phyloP scores from a whole-genome alignment of 805 yeast genomes.

The Candida sithepensis region DNA sequence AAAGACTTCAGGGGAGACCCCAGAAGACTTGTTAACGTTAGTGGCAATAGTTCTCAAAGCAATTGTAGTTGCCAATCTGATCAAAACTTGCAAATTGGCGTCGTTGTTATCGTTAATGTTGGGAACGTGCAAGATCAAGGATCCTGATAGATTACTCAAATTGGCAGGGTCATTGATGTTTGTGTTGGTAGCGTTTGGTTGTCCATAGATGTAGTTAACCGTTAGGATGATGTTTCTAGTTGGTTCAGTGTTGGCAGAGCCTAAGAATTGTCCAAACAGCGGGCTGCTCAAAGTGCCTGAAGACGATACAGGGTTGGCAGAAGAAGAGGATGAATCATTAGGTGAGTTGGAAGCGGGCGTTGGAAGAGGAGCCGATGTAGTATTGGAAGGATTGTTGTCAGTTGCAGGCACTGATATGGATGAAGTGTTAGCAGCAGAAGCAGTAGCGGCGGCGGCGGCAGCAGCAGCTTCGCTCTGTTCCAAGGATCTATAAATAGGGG shows the following conservation, averaged over 20 bases:
- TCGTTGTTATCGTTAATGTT: conserved; percentile 58
- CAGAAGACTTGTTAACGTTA: conserved; percentile 45
- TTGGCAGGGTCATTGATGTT: conserved; percentile 28
- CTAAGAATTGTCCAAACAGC: neutral
- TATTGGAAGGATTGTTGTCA: neutral
- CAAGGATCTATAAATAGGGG: conserved; percentile 24
- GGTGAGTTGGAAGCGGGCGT: neutral
- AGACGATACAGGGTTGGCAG: conserved; percentile 10
- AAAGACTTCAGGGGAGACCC: conserved; percentile 52
- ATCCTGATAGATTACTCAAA: conserved; percentile 38
- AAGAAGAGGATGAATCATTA: neutral
- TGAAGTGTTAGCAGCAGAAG: conserved; percentile 23
- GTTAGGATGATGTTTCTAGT: conserved; percentile 38
- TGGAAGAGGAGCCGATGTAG: neutral
- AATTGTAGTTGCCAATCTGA: conserved; percentile 64
- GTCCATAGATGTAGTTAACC: conserved; percentile 36
- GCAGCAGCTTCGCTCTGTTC: conserved; percentile 8
- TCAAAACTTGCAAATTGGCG: conserved; percentile 55
- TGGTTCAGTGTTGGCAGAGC: conserved; percentile 15
- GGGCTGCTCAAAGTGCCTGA: neutral
- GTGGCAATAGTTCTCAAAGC: conserved; percentile 62
- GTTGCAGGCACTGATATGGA: neutral
- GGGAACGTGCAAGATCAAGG: conserved; percentile 63
- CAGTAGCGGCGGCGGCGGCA: neutral
- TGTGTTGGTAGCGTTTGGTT: conserved; percentile 12